Base-by-base conservation (phyloP, 805 yeast genomes). In the Wickerhamiella slavikovae region DNA sequence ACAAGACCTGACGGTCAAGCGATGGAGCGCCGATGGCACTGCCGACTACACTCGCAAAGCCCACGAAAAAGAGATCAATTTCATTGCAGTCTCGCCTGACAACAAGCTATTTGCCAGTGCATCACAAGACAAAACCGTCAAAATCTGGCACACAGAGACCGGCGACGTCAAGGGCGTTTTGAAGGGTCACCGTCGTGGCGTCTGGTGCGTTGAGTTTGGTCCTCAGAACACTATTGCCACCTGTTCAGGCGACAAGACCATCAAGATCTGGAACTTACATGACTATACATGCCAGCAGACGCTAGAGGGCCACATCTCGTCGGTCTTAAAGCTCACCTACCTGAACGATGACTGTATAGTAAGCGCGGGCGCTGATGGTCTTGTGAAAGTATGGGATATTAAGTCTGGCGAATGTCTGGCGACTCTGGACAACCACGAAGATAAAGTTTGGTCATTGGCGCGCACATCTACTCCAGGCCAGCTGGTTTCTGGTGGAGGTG, bases 1-100 rank as follows among this genome's bases (percentile, higher is more conserved):
- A 0, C 70, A 67, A 38, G 95, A 82, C 49, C 59, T 78, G 41
- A 82, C 94, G 0, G 62, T 82, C 22, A 82, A 82, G 48, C 73
- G 71, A 48, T 82, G 94, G 94, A 60, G 60, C 26, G 64, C 82
- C 17, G 41, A 39, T 28, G 48, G 48, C 11, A 14, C 32, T 10
- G 76, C 94, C 2, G 80, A 71, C 31, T 89, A 74, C 51, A 89
- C 98, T 0, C 69, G 94, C 58, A 69, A 83, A 45, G 96, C 95
- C 1, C 99, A 89, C 49, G 96, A 89, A 32, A 89, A 85, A 49
- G 94, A 89, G 51, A 89, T 89, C 35, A 91, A 89, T 44, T 66
- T 85, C 2, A 55, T 89, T 30, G 94, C 82, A 38, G 60, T 89
- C 3, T 64, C 95, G n/a, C 93, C 94, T 12, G 79, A 82, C 45